These are phyloP conservation scores for Microdochium nivale DNA, from an alignment of 2,329 filamentous ascomycete genomes.

Conservation along the genomic window DNA sequence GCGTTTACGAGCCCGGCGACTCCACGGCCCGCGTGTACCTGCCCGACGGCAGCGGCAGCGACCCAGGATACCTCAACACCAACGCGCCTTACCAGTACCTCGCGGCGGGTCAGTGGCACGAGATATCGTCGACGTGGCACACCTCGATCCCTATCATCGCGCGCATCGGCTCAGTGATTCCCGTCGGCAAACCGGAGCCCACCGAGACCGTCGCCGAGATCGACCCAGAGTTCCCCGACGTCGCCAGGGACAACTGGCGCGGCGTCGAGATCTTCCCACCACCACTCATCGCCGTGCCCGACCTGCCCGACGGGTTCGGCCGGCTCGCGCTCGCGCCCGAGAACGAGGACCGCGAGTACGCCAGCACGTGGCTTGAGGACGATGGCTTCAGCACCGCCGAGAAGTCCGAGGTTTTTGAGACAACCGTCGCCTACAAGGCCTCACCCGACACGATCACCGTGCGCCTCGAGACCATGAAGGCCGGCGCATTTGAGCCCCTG, in stretches of 20 bases:
- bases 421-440: conserved; percentile 12
- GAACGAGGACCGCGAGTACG: conserved; percentile 8
- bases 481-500: conserved; percentile 16
- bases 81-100: conserved; percentile 53
- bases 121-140: conserved; percentile 31
- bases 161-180: conserved; percentile 28
- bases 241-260: conserved; percentile 31
- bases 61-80: conserved; percentile 53
- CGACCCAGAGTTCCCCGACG: conserved; percentile 25
- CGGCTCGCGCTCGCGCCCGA: not conserved
- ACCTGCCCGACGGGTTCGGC: conserved; percentile 4
- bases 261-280: conserved; percentile 34
- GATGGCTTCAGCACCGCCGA: conserved; percentile 17
- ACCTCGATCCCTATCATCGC: conserved; percentile 29
- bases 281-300: conserved; percentile 4
- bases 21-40: conserved; percentile 51
- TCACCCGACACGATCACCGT: conserved; percentile 9
- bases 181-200: conserved; percentile 24
- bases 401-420: conserved; percentile 13
- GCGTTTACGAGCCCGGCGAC: conserved; percentile 55
- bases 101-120: conserved; percentile 29
- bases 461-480: conserved; percentile 6
- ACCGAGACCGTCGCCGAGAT: conserved; percentile 25
- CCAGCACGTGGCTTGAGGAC: conserved; percentile 20
- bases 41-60: conserved; percentile 33